phyloP scores from a whole-genome alignment of 768 basidiomycete genomes.

The Lactifluus volemus region DNA sequence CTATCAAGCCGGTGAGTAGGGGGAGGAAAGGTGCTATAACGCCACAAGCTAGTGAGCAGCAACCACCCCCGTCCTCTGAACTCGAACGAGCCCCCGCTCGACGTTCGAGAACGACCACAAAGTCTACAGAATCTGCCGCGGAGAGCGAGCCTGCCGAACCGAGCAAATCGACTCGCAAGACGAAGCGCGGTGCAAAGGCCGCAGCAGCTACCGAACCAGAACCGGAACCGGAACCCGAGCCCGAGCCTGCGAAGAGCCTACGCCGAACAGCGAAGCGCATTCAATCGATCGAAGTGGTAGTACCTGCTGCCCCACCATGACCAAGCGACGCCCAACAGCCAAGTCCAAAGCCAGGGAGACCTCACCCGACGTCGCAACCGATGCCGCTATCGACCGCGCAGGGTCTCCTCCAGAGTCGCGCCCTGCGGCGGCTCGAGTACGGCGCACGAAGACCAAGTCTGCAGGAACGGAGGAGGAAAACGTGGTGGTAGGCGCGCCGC shows the following conservation, averaged over 20 bases:
- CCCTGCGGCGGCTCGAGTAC: background rate
- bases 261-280: conserved; percentile 11
- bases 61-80: background rate
- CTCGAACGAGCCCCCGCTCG: conserved; percentile 17
- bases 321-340: conserved; percentile 17
- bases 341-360: conserved; percentile 18
- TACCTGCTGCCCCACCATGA: conserved; percentile 1
- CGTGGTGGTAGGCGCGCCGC: background rate
- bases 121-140: conserved; percentile 15
- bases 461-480: conserved; percentile 6
- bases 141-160: conserved; percentile 12
- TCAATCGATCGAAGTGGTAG: conserved; percentile 10
- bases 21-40: conserved; percentile 1
- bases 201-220: conserved; percentile 8
- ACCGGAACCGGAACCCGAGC: conserved; percentile 3
- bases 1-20: background rate
- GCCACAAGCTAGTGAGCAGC: too few relatives aligned
- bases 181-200: conserved; percentile 6
- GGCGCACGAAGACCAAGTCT: conserved; percentile 10
- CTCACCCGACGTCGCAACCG: conserved; percentile 13
- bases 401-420: conserved; percentile 11
- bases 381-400: background rate
- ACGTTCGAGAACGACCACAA: conserved; percentile 23
- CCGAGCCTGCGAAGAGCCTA: conserved; percentile 14
- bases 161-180: conserved; percentile 9